Percentiles rank a stretch among this genome's conserved stretches.
Conservation (phyloP, 495 filamentous ascomycete species). For the Achaetomiella virescens region DNA sequence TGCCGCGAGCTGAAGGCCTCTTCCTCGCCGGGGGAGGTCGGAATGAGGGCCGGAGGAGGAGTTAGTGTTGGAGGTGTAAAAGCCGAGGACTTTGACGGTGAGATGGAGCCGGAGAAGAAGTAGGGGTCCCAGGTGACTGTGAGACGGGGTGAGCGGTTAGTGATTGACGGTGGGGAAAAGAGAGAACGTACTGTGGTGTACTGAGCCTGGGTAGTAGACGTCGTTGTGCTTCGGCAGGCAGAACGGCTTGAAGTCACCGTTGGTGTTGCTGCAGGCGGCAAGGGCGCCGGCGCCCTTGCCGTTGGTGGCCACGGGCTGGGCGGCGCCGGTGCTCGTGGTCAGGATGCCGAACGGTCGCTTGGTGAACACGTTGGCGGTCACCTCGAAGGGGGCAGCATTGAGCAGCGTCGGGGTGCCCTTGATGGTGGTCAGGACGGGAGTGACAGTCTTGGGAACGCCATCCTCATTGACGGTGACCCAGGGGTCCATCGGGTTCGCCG, state of each 20-base stretch:
- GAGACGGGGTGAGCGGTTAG: background rate
- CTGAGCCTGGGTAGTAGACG: conserved; percentile 28
- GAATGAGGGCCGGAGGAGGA: no score
- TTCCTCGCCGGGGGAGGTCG: background rate
- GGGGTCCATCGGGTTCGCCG: conserved; percentile 15
- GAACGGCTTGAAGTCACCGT: conserved; percentile 35
- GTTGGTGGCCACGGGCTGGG: conserved; percentile 24
- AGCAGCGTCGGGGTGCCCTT: conserved; percentile 34
- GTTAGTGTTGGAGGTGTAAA: conserved; percentile 21
- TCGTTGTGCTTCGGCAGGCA: conserved; percentile 32
- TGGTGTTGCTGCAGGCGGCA: conserved; percentile 32
- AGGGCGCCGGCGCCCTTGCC: conserved; percentile 29
- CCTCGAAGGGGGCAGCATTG: conserved; percentile 33
- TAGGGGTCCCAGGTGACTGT: conserved; percentile 42
- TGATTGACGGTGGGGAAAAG: background rate
- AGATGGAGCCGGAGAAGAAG: conserved; percentile 35
- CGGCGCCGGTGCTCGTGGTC: conserved; percentile 25
- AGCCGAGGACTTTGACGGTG: conserved; percentile 33
- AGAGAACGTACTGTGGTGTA: conserved; percentile 35
- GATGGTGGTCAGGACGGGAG: conserved; percentile 35
- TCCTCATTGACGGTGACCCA: conserved; percentile 40
- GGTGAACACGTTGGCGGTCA: conserved; percentile 39
- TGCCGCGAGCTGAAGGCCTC: conserved; percentile 33
- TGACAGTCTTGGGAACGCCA: conserved; percentile 32
- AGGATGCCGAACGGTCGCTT: conserved; percentile 25